Evolutionary conservation across 192 early-diverging fungal species (phyloP), one percentile per base, ranked within the genome.

Genomic region (Umbelopsis vinacea): DNA sequence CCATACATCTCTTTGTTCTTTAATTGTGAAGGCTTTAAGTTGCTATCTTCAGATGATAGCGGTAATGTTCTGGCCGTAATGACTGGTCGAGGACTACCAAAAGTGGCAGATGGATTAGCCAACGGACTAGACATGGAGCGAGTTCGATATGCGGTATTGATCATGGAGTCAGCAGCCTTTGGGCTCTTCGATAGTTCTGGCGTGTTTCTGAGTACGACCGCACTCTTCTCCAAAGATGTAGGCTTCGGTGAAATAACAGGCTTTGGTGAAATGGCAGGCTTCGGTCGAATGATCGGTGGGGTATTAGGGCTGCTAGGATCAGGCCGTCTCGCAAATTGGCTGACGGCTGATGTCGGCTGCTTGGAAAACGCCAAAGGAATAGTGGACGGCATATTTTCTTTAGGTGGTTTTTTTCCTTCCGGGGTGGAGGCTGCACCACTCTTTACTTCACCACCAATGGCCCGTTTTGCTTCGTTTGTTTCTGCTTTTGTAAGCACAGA

Each of bases 401-500:
- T 50, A 17, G 15, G 15, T 15, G 48, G 15, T 15, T 50, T n/a
- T 50, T 50, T 50, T 21, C n/a, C 5, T 19, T 19, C 48, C 15
- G 48, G n/a, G 15, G n/a, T 50, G 15, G 48, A 10, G 6, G 48
- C 15, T 50, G 48, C 0, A 21, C n/a, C 40, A 6, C 40, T 43
- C 0, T 43, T 43, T 12, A 43, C 19, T 50, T 21, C 48, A 50
- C 11, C 48, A 1, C 5, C 15, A 8, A 50, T 37, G 17, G 57
- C 57, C 6, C 11, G 33, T 17, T n/a, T 63, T 26, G 57, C 57
- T 37, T 63, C 57, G 33, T 63, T 63, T 14, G 26, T 35, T n/a
- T 63, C 57, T 35, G 26, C 57, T 37, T 63, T 63, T 17, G 57
- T 63, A 15, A 63, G 57, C 12, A 63, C 33, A 35, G 57, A 63